Percentiles rank a stretch among this genome's conserved stretches.
Evolutionary conservation across 805 yeast genomes (phyloP).

Genomic region (Metschnikowia koreensis): DNA sequence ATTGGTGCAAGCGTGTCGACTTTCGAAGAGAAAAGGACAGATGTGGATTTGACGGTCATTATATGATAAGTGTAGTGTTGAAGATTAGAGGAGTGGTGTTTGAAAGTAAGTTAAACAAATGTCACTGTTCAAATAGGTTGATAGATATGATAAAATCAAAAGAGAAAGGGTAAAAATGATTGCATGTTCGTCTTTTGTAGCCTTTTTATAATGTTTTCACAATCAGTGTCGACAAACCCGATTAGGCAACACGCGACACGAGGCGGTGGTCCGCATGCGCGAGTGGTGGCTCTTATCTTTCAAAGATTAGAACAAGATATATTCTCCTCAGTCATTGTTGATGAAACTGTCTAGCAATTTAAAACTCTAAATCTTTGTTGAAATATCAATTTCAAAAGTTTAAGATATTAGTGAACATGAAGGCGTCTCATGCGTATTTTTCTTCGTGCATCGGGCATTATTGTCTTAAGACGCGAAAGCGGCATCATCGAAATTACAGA

Average conservation of each 20-base stretch:
- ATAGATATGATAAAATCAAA: too few relatives aligned
- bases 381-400: too few relatives aligned
- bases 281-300: background rate
- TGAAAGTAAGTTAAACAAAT: background rate
- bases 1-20: slow-evolving; percentile 16
- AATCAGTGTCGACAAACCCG: background rate
- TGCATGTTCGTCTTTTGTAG: background rate
- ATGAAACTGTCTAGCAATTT: too few relatives aligned
- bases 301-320: background rate
- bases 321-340: background rate
- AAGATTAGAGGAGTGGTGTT: background rate
- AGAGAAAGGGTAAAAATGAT: too few relatives aligned
- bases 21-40: slow-evolving; percentile 15
- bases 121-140: background rate
- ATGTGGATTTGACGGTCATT: slow-evolving; percentile 15
- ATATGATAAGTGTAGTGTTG: background rate
- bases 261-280: background rate
- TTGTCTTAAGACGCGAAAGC: too few relatives aligned
- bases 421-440: too few relatives aligned
- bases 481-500: too few relatives aligned
- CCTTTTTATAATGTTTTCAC: too few relatives aligned
- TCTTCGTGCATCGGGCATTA: too few relatives aligned
- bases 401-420: too few relatives aligned
- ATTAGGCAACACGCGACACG: background rate
- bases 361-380: too few relatives aligned